These are phyloP conservation scores for Pythium aphanidermatum DNA, from an alignment of 352 stramenopile genomes.

Conservation along the genomic window DNA sequence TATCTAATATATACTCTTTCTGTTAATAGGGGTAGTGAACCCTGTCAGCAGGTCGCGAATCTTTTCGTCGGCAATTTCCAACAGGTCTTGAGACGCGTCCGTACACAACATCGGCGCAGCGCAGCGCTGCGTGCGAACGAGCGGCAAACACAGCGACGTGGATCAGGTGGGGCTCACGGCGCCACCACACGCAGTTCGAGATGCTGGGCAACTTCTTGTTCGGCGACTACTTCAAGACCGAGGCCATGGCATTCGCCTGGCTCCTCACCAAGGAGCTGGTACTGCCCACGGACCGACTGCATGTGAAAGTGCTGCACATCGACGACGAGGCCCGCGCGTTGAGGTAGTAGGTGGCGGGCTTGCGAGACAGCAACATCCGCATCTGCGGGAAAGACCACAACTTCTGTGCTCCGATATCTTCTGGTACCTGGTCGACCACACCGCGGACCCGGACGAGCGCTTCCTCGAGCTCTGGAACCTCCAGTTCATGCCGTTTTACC, in stretches of 20 bases:
- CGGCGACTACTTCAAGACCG: constrained; percentile 98
- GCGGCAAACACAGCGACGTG: constrained; percentile 99
- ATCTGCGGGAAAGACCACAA: constrained; percentile 89
- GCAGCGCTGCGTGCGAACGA: too few species aligned
- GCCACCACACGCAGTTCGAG: constrained; percentile 99
- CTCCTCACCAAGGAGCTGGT: constrained; percentile 88
- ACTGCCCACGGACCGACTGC: constrained; percentile 44
- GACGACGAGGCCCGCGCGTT: constrained; percentile 55
- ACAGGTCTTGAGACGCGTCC: too few species aligned
- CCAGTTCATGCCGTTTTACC: constrained; percentile 97
- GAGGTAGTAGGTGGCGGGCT: constrained; percentile 47
- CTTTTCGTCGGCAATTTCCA: too few species aligned
- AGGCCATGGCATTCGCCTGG: constrained; percentile 96
- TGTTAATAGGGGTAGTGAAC: too few species aligned
- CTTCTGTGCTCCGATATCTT: constrained; percentile 97
- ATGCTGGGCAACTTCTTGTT: constrained; percentile 99
- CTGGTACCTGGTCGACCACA: constrained; percentile 86
- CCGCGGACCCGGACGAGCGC: constrained; percentile 69
- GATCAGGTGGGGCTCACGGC: constrained; percentile 99
- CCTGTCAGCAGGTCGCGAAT: too few species aligned
- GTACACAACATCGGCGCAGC: too few species aligned
- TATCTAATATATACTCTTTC: too few species aligned
- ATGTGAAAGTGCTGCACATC: constrained; percentile 61
- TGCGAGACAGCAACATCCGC: constrained; percentile 44
- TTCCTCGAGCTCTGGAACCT: constrained; percentile 97